Percentiles rank a stretch among this genome's conserved stretches.
Conservation (phyloP, 179 eudicot genomes). For the Monotropa hypopitys region DNA sequence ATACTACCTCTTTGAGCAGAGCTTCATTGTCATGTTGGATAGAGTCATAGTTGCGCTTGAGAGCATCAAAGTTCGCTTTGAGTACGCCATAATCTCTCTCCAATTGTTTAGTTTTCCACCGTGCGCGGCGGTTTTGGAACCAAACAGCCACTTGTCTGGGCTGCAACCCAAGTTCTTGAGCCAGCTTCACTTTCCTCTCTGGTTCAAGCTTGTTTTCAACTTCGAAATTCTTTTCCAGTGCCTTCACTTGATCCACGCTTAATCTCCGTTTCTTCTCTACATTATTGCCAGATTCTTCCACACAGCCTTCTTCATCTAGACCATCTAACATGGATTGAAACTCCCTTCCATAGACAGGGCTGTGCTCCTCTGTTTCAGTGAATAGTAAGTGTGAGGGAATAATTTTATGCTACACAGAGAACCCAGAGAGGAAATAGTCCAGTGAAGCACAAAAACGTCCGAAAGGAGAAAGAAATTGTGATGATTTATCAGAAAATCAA, state of each 20-base stretch:
- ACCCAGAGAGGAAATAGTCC: background rate
- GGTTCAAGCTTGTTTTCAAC: slow-evolving; percentile 17
- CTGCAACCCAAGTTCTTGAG: slow-evolving; percentile 36
- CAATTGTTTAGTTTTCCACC: slow-evolving; percentile 40
- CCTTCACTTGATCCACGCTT: slow-evolving; percentile 15
- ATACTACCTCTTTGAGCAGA: background rate
- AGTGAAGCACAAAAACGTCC: background rate
- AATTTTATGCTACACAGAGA: background rate
- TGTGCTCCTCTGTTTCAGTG: slow-evolving; percentile 1
- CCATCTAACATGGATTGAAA: slow-evolving; percentile 51
- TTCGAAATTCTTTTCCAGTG: slow-evolving; percentile 16
- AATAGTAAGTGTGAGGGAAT: background rate
- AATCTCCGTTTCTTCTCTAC: slow-evolving; percentile 18
- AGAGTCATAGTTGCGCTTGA: slow-evolving; percentile 20
- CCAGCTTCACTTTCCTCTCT: slow-evolving; percentile 13
- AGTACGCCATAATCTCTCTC: slow-evolving; percentile 36
- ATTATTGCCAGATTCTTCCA: slow-evolving; percentile 25
- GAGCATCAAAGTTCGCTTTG: slow-evolving; percentile 33
- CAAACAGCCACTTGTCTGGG: slow-evolving; percentile 47
- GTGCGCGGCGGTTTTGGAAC: slow-evolving; percentile 54
- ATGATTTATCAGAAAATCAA: background rate
- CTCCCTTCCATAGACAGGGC: slow-evolving; percentile 12
- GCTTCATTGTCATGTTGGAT: background rate
- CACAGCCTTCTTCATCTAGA: slow-evolving; percentile 38
- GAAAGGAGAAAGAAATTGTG: background rate